Conservation (phyloP, 2,329 filamentous ascomycete species). For the Hymenoscyphus albidus region DNA sequence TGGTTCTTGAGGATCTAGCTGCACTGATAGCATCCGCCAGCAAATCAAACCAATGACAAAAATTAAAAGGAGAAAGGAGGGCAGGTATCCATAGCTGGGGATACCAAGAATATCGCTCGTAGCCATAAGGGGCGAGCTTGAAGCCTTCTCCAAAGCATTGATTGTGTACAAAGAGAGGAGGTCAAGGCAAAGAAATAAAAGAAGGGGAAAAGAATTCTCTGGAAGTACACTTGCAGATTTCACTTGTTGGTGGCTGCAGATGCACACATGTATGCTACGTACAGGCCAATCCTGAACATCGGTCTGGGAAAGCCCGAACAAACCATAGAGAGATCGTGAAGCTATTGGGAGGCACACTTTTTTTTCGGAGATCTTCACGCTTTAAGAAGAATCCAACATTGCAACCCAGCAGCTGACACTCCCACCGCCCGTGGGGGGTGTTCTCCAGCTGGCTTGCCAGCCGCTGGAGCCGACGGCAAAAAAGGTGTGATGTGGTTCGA, state of each 20-base stretch:
- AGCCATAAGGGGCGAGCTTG: neutral
- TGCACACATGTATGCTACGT: neutral
- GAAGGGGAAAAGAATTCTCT: neutral
- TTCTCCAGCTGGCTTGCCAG: neutral
- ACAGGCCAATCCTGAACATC: neutral
- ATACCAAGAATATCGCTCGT: neutral
- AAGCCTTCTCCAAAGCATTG: neutral
- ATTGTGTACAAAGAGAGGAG: neutral
- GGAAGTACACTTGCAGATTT: neutral
- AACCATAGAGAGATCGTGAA: neutral
- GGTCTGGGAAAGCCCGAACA: neutral
- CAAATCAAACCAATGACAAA: conserved; percentile 14
- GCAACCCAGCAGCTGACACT: neutral
- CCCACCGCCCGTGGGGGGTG: too few species aligned
- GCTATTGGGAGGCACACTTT: neutral
- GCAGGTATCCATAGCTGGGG: conserved; percentile 14
- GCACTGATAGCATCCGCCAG: conserved; percentile 12
- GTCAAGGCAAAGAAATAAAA: neutral
- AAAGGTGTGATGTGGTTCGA: neutral
- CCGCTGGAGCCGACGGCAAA: neutral
- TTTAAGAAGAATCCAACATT: neutral
- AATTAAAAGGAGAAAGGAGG: conserved; percentile 16
- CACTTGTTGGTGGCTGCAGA: neutral
- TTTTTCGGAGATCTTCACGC: neutral
- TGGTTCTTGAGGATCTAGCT: conserved; percentile 39